Evolutionary conservation across 768 basidiomycete genomes (phyloP), one percentile per base, ranked within the genome.

Genomic region (Tremella mesenterica): DNA sequence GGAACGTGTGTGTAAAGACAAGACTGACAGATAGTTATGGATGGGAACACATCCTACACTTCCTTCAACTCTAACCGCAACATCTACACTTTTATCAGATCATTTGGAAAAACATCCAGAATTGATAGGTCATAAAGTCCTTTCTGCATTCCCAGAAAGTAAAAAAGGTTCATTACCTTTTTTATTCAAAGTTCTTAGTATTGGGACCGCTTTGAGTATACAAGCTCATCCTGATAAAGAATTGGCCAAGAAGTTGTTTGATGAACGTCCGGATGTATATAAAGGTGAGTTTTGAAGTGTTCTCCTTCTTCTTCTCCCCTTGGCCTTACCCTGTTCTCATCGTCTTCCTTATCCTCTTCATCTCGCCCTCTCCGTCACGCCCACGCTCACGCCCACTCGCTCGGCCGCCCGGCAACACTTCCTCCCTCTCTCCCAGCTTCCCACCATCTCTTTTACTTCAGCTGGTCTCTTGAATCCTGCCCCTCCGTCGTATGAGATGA

Each of bases 21-120:
- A 53, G 33, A 54, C 26, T 33, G 16, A 41, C 30, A 13, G 3
- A 50, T 69, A 96, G 91, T 77, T 99, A 39, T 99, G 95, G 95
- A 97, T 97, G 93, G 95, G 95, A 9, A 97, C 95, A 0, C 95
- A 97, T 64, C 80, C 86, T 1, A 86, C 77, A 30, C 79, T 83
- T 7, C 85, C 85, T 0, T 84, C 85, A 5, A 68, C 81, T 18
- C 68, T 75, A 54, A 55, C 59, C 16, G 53, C 53, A 1, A 39
- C 51, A 2, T 79, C 81, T 9, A 74, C 75, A 28, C 16, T 6
- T 10, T 56, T 81, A 79, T 67, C 72, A 2, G 76, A 81, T 18
- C 74, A 86, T 67, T 79, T 99, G 56, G 76, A 80, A 18, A 74
- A 77, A 3, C 77, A 87, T 70, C 83, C 85, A 25, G 75, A 79